Base-by-base conservation (phyloP, 805 yeast genomes). In the Saturnispora dispora region DNA sequence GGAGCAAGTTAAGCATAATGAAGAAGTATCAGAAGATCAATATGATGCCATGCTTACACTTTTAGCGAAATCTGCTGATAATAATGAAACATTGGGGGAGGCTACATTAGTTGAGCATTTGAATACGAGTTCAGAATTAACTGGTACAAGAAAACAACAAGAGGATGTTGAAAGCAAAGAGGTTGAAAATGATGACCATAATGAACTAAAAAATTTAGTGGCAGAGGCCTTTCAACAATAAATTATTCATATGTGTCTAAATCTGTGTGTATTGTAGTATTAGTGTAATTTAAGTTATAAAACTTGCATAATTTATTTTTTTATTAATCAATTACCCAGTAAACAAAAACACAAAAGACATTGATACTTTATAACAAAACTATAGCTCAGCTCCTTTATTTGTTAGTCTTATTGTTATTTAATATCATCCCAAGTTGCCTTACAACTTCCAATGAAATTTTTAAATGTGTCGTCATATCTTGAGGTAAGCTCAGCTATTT, bases 171-270 rank as follows among this genome's bases (percentile, higher is more conserved):
- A 46, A 20, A 48, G 18, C 18, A 50, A 35, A 20, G 52, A 23
- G 13, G 47, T 32, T 7, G 57, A 54, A 6, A 58, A 52, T 23
- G 57, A 54, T 33, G 68, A 61, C 17, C 59, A 64, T 2, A 59
- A 63, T 36, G 67, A 64, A 49, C 54, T 65, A 39, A 65, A 65
- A 30, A 63, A 65, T 45, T 57, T 65, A 39, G 70, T 65, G 44
- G 69, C 70, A 0, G 65, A 65, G 45, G 70, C 70, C 2, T 65
- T 65, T 53, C 61, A 64, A 52, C 59, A 41, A 36, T 48, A 27
- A 25, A 6, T 3, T 39, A 20, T 18, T 49, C 13, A 43, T 40
- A 8, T 27, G 43, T 50, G 33, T 51, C 43, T 41, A 41, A 43
- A 35, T 56, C 46, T 35, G 33, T 50, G 55, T 30, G 55, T 58